These are phyloP conservation scores for Heliocybe sulcata DNA, from an alignment of 1,284 basidiomycete genomes.

Conservation along the genomic window DNA sequence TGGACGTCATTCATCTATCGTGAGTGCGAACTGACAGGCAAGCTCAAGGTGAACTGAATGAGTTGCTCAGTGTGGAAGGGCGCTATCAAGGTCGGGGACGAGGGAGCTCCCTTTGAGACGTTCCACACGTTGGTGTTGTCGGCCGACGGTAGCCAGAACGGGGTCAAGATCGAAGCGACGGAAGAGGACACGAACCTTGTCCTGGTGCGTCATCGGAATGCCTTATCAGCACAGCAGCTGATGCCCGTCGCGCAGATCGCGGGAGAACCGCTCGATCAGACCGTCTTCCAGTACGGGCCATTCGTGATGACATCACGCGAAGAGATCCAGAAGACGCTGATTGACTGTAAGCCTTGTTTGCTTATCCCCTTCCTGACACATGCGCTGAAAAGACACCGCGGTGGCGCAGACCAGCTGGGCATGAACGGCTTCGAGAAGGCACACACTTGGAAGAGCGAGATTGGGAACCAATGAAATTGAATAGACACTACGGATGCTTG, in stretches of 20 bases:
- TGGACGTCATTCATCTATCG: slow-evolving; percentile 85
- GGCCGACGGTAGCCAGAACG: slow-evolving; percentile 42
- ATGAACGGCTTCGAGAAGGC: slow-evolving; percentile 91
- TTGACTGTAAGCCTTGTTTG: slow-evolving; percentile 57
- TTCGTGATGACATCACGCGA: slow-evolving; percentile 79
- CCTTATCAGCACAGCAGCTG: background rate
- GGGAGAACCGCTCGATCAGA: slow-evolving; percentile 86
- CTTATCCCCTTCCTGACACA: background rate
- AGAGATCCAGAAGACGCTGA: slow-evolving; percentile 78
- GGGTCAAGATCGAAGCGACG: slow-evolving; percentile 51
- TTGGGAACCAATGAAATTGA: slow-evolving; percentile 33
- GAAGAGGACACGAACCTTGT: slow-evolving; percentile 64
- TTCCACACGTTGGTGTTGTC: slow-evolving; percentile 83
- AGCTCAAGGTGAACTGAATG: background rate
- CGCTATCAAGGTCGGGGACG: slow-evolving; percentile 51
- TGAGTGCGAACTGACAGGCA: slow-evolving; percentile 25
- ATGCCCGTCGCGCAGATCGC: slow-evolving; percentile 44
- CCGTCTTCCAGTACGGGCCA: slow-evolving; percentile 83
- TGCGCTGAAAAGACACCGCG: background rate
- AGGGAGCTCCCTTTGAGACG: slow-evolving; percentile 38
- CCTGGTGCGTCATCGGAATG: slow-evolving; percentile 36
- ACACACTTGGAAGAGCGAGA: slow-evolving; percentile 81
- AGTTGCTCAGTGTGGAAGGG: slow-evolving; percentile 56
- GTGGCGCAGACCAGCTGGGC: slow-evolving; percentile 52
- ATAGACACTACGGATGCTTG: background rate